Evolutionary conservation across 805 yeast genomes (phyloP).

Genomic region (Candida succiphila): DNA sequence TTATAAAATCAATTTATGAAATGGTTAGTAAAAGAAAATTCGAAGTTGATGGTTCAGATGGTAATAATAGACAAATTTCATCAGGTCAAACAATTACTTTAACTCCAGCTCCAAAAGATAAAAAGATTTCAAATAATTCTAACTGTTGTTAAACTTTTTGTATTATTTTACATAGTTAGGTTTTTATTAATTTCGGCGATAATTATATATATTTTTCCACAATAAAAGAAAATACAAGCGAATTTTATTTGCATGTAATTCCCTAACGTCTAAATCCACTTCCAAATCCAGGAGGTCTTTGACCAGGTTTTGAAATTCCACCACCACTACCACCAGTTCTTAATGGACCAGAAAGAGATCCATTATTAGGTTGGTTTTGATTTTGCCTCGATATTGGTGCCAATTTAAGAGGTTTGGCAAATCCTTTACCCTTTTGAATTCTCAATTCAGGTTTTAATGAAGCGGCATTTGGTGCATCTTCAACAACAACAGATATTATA

Average conservation of each 20-base stretch:
- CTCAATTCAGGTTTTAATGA: slow-evolving; percentile 20
- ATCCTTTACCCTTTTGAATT: slow-evolving; percentile 22
- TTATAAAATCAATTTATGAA: slow-evolving; percentile 87
- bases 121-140: slow-evolving; percentile 44
- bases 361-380: background rate
- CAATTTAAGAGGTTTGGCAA: slow-evolving; percentile 16
- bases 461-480: slow-evolving; percentile 42
- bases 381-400: background rate
- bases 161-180: too few relatives aligned
- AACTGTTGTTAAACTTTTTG: slow-evolving; percentile 51
- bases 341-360: background rate
- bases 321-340: background rate
- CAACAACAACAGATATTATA: slow-evolving; percentile 62
- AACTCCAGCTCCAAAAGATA: slow-evolving; percentile 88
- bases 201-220: too few relatives aligned
- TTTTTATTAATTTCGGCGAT: too few relatives aligned
- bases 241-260: too few relatives aligned
- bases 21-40: slow-evolving; percentile 91
- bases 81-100: slow-evolving; percentile 87
- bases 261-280: slow-evolving; percentile 3
- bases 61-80: slow-evolving; percentile 43
- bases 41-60: slow-evolving; percentile 66
- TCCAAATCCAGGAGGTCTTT: slow-evolving; percentile 1
- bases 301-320: background rate
- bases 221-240: too few relatives aligned